Evolutionary conservation across 495 filamentous ascomycete species (phyloP).

Genomic region (Astrocystis sublimbata): DNA sequence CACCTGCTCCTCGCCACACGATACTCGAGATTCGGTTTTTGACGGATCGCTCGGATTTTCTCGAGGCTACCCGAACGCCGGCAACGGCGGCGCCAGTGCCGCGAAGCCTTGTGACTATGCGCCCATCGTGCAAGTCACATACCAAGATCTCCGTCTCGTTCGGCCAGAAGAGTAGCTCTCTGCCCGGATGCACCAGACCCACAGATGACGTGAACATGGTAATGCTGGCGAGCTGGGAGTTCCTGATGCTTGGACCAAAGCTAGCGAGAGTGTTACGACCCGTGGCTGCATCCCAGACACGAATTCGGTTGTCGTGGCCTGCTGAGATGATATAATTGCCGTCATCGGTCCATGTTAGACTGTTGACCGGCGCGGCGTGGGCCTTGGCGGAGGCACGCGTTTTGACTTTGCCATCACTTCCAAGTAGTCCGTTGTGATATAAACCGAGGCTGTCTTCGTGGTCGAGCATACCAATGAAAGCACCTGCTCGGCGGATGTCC

Average conservation of each 20-base stretch:
- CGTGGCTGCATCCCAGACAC: constrained; percentile 78
- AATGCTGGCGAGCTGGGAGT: constrained; percentile 63
- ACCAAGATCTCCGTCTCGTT: constrained; percentile 77
- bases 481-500: constrained; percentile 75
- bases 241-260: constrained; percentile 77
- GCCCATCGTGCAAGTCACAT: constrained; percentile 73
- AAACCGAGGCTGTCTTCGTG: constrained; percentile 74
- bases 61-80: constrained; percentile 35
- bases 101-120: constrained; percentile 66
- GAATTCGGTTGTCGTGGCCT: constrained; percentile 77
- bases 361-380: constrained; percentile 78
- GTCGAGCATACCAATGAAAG: constrained; percentile 72
- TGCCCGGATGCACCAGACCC: constrained; percentile 48
- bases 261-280: constrained; percentile 81
- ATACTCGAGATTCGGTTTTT: constrained; percentile 66
- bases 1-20: constrained; percentile 63
- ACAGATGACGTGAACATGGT: constrained; percentile 63
- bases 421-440: constrained; percentile 35
- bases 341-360: constrained; percentile 78
- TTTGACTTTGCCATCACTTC: constrained; percentile 33
- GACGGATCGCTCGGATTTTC: constrained; percentile 43
- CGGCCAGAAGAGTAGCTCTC: constrained; percentile 70
- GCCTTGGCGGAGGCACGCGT: constrained; percentile 57
- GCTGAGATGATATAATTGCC: constrained; percentile 72
- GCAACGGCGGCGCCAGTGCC: constrained; percentile 57